A percentile compares a stretch with the other conserved stretches of the same genome.
Evolutionary conservation across 2,329 filamentous ascomycete genomes (phyloP).

Genomic region (Colletotrichum shisoi): DNA sequence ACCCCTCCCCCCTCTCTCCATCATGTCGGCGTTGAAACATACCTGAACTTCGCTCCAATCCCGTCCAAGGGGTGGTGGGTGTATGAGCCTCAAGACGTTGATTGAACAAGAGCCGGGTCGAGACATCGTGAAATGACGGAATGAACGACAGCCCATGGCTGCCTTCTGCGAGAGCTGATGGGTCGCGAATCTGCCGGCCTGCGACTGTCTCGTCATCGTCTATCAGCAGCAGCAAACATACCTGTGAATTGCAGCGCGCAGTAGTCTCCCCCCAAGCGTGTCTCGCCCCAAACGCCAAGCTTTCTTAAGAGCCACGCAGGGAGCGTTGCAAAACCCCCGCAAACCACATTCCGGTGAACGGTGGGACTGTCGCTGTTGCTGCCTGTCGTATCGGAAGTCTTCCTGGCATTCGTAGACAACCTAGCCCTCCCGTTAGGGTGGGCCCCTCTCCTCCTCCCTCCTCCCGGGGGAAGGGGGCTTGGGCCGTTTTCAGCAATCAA

Average conservation of each 20-base stretch:
- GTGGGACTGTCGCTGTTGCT: slow-evolving; percentile 18
- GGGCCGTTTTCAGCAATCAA: slow-evolving; percentile 22
- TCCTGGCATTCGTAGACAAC: slow-evolving; percentile 20
- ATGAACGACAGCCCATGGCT: background rate
- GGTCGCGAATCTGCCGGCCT: too few species aligned
- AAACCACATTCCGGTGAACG: slow-evolving; percentile 26
- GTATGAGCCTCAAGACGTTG: background rate
- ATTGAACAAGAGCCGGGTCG: background rate
- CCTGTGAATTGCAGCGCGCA: background rate
- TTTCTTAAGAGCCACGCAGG: slow-evolving; percentile 27
- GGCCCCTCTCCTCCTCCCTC: background rate
- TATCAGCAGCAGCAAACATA: background rate
- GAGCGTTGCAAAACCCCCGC: slow-evolving; percentile 14
- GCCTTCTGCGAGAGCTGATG: background rate
- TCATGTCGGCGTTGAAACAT: background rate
- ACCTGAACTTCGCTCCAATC: background rate
- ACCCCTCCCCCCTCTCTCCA: too few species aligned
- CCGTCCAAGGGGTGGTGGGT: background rate
- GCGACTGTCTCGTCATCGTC: background rate
- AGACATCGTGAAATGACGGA: background rate
- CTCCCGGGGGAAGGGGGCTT: background rate
- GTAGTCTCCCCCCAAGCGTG: background rate
- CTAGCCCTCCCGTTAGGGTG: background rate
- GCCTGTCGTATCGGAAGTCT: slow-evolving; percentile 36
- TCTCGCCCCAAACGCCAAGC: slow-evolving; percentile 26